A percentile compares a stretch with the other conserved stretches of the same genome.
These are phyloP conservation scores for Oxytropis ochrocephala DNA, from an alignment of 306 rosid genomes.

Conservation along the genomic window DNA sequence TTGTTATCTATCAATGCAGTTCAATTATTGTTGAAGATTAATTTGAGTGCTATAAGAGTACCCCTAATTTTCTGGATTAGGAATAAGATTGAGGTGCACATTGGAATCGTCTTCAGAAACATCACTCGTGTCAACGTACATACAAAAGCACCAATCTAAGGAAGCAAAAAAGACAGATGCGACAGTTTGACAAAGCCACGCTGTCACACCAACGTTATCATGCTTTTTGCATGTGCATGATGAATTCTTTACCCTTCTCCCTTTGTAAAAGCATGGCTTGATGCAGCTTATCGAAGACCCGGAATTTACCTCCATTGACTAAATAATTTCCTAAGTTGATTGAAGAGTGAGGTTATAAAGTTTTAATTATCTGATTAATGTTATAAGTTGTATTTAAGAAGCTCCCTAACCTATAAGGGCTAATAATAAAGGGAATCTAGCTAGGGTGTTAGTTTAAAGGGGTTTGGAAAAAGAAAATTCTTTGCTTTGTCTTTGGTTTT, in stretches of 20 bases:
- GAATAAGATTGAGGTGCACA: constrained; percentile 17
- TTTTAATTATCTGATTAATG: not conserved
- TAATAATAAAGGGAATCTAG: constrained; percentile 1
- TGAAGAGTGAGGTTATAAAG: not conserved
- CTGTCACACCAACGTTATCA: constrained; percentile 19
- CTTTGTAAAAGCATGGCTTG: constrained; percentile 17
- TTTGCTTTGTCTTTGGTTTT: constrained; percentile 24
- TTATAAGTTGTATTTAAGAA: not conserved
- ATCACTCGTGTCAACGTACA: constrained; percentile 22
- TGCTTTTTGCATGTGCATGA: constrained; percentile 28
- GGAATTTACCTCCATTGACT: not conserved
- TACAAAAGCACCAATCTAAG: constrained; percentile 29
- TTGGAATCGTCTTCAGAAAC: constrained; percentile 16
- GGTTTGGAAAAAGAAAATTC: constrained; percentile 27
- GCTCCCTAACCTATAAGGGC: constrained; percentile 18
- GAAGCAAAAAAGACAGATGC: constrained; percentile 26
- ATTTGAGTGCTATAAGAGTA: not conserved
- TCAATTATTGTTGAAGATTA: not conserved
- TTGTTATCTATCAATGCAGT: not conserved
- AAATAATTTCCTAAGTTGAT: not conserved
- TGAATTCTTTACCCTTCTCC: constrained; percentile 18
- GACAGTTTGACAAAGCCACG: constrained; percentile 24
- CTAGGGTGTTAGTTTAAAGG: not conserved
- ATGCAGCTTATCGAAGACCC: constrained; percentile 6
- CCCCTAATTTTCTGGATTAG: not conserved